Evolutionary conservation across 176 grass and related monocot species (phyloP).

Genomic region (Aechmea fasciata): DNA sequence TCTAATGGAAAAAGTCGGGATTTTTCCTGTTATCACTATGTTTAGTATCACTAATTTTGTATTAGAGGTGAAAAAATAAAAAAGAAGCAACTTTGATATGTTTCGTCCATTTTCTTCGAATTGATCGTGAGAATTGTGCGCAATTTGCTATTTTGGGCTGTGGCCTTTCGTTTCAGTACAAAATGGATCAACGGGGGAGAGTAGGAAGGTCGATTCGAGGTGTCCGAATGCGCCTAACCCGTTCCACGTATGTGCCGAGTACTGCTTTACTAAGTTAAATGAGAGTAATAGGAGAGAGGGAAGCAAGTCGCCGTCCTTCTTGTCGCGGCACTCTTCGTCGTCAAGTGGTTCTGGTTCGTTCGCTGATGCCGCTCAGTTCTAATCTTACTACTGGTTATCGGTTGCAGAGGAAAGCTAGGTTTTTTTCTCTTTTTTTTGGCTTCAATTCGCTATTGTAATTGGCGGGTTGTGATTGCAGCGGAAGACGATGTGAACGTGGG

Average conservation of each 20-base stretch:
- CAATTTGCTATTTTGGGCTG: constrained; percentile 7
- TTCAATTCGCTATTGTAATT: background rate
- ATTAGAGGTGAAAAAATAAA: too few species aligned
- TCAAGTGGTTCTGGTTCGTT: constrained; percentile 55
- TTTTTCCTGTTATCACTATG: background rate
- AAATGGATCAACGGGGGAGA: constrained; percentile 30
- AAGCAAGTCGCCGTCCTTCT: constrained; percentile 35
- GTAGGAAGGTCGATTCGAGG: constrained; percentile 57
- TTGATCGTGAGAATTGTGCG: background rate
- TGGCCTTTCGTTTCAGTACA: constrained; percentile 28
- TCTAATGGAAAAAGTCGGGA: background rate
- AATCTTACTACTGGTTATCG: background rate
- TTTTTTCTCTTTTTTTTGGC: background rate
- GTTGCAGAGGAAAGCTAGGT: background rate
- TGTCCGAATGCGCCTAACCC: constrained; percentile 75
- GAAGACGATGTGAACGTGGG: constrained; percentile 27
- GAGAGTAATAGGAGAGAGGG: constrained; percentile 28
- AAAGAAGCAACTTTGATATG: background rate
- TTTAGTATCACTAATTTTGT: background rate
- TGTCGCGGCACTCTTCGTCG: constrained; percentile 40
- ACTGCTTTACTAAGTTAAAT: constrained; percentile 46
- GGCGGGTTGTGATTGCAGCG: constrained; percentile 4
- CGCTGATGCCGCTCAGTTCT: background rate
- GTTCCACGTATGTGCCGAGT: constrained; percentile 63
- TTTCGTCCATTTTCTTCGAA: background rate